phyloP scores from a whole-genome alignment of 2,329 filamentous ascomycete genomes.

The Fusarium nisikadoi region DNA sequence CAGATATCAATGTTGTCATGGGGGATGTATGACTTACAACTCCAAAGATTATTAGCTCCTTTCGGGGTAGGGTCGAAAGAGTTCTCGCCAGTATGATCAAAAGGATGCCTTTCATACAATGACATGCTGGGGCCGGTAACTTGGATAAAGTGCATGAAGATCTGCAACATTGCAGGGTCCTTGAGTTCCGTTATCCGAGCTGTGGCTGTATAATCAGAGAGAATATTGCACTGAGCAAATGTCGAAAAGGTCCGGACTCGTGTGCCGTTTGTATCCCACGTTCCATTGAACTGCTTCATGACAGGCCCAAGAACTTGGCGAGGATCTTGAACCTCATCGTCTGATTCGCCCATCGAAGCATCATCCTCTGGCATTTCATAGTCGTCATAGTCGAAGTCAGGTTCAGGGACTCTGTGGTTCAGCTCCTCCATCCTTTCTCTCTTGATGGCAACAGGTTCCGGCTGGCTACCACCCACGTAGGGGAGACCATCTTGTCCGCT shows the following conservation, averaged over 20 bases:
- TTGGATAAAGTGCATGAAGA: slow-evolving; percentile 93
- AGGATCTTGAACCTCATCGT: slow-evolving; percentile 63
- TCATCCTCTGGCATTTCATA: slow-evolving; percentile 62
- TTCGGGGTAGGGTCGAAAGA: slow-evolving; percentile 70
- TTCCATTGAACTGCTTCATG: slow-evolving; percentile 51
- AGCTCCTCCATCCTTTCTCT: slow-evolving; percentile 19
- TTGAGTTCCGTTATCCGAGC: slow-evolving; percentile 77
- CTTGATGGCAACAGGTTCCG: slow-evolving; percentile 7
- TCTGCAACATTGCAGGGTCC: slow-evolving; percentile 80
- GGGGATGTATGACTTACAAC: slow-evolving; percentile 57
- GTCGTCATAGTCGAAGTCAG: slow-evolving; percentile 46
- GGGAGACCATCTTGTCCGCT: slow-evolving; percentile 13
- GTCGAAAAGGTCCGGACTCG: slow-evolving; percentile 61
- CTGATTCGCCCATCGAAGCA: slow-evolving; percentile 69
- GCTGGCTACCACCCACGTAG: slow-evolving; percentile 18
- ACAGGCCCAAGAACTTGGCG: slow-evolving; percentile 48
- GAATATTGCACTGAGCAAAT: slow-evolving; percentile 59
- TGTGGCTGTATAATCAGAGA: slow-evolving; percentile 74
- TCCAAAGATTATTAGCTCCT: slow-evolving; percentile 73
- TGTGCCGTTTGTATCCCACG: slow-evolving; percentile 50
- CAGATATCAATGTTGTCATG: background rate
- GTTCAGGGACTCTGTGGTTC: slow-evolving; percentile 7
- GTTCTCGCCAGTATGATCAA: slow-evolving; percentile 70
- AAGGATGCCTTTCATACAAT: slow-evolving; percentile 84
- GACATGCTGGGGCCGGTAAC: slow-evolving; percentile 89